Evolutionary conservation across 2,329 filamentous ascomycete genomes (phyloP).

Genomic region (Acrocalymma vagum): DNA sequence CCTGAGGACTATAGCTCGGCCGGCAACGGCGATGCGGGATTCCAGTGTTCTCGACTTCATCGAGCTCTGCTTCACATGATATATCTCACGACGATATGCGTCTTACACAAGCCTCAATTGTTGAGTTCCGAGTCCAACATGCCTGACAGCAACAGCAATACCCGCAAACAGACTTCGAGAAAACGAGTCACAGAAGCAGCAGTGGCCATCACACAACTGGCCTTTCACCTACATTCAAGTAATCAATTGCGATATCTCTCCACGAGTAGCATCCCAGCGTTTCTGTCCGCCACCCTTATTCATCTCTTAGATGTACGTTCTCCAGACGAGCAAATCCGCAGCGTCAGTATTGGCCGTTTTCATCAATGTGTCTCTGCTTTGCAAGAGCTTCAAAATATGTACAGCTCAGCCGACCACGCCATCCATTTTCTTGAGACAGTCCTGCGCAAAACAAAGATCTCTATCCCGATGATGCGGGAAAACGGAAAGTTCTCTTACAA

Average conservation of each 20-base stretch:
- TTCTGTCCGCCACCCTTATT: constrained; percentile 92
- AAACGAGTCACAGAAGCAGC: no score
- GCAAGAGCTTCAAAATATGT: constrained; percentile 85
- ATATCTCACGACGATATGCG: constrained; percentile 90
- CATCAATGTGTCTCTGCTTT: constrained; percentile 93
- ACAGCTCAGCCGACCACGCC: constrained; percentile 95
- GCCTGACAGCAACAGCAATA: constrained; percentile 83
- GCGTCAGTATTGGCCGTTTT: constrained; percentile 80
- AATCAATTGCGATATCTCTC: constrained; percentile 82
- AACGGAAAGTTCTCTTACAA: no score
- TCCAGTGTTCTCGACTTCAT: constrained; percentile 75
- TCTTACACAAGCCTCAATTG: constrained; percentile 90
- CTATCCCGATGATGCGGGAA: no score
- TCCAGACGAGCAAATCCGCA: constrained; percentile 73
- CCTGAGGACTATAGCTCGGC: no score
- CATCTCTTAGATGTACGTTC: constrained; percentile 93
- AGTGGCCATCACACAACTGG: constrained; percentile 84
- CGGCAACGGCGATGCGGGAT: constrained; percentile 61
- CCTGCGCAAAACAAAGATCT: constrained; percentile 85
- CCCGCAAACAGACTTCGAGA: no score
- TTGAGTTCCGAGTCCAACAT: constrained; percentile 69
- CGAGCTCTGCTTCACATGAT: constrained; percentile 92
- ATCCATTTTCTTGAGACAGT: constrained; percentile 93
- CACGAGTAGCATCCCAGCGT: constrained; percentile 88
- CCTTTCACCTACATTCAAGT: constrained; percentile 75